Evolutionary conservation across 2,329 filamentous ascomycete species (phyloP).

Genomic region (Hymenoscyphus fructigenus): DNA sequence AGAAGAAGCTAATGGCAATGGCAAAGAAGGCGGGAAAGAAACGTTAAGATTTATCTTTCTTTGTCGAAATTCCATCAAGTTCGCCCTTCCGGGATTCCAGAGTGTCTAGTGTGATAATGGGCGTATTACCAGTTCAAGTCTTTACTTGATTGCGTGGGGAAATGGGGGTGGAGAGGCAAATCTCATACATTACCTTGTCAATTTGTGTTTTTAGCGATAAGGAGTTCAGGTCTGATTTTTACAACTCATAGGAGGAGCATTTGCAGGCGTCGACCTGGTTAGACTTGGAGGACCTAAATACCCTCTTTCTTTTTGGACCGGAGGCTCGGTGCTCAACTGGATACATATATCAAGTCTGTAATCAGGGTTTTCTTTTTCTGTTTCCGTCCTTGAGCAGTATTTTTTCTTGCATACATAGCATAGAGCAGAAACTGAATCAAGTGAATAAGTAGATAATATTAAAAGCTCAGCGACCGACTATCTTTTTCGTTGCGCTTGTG

Average conservation of each 20-base stretch:
- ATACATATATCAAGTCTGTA: not conserved
- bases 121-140: not conserved
- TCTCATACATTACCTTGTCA: not conserved
- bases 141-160: not conserved
- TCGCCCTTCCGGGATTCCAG: not conserved
- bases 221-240: not conserved
- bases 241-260: not conserved
- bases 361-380: not conserved
- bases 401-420: not conserved
- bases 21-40: slow-evolving; percentile 32
- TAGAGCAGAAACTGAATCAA: not conserved
- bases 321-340: not conserved
- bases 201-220: slow-evolving; percentile 2
- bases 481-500: too few species aligned
- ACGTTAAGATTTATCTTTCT: slow-evolving; percentile 10
- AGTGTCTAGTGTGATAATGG: not conserved
- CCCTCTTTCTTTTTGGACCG: not conserved
- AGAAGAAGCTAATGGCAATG: slow-evolving; percentile 34
- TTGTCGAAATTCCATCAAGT: not conserved
- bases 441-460: not conserved
- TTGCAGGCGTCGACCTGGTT: not conserved
- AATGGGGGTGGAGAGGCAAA: not conserved
- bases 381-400: not conserved
- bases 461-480: not conserved
- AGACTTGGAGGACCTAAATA: not conserved